Percentiles rank a stretch among this genome's conserved stretches.
These are phyloP conservation scores for Setomelanomma holmii DNA, from an alignment of 2,329 filamentous ascomycete species.

Conservation along the genomic window DNA sequence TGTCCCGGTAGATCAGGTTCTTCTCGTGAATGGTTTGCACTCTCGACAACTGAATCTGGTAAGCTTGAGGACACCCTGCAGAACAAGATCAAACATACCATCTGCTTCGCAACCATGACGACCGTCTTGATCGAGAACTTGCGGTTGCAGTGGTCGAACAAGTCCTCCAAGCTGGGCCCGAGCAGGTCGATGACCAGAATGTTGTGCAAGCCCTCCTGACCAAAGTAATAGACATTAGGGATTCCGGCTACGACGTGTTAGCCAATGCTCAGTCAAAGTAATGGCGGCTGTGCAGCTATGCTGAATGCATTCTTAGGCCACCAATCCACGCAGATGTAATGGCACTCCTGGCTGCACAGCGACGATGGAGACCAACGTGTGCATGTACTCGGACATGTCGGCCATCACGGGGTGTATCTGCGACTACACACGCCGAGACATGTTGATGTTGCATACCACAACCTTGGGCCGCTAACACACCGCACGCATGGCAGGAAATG, in stretches of 20 bases:
- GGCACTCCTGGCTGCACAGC: background rate
- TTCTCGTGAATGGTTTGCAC: conserved; percentile 97
- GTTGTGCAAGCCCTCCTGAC: conserved; percentile 97
- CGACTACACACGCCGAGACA: background rate
- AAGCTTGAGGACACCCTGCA: conserved; percentile 9
- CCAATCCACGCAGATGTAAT: background rate
- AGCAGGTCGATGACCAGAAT: conserved; percentile 97
- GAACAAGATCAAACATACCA: conserved; percentile 71
- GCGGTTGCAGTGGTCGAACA: conserved; percentile 96
- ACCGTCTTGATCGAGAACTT: conserved; percentile 97
- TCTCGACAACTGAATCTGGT: conserved; percentile 72
- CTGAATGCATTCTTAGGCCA: background rate
- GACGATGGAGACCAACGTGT: background rate
- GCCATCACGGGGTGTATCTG: no score
- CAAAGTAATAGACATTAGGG: conserved; percentile 99
- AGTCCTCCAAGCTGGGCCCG: conserved; percentile 91
- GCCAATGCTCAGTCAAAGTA: conserved; percentile 1
- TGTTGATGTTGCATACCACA: background rate
- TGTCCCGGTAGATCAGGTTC: conserved; percentile 98
- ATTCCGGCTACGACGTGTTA: conserved; percentile 75
- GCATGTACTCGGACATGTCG: no score
- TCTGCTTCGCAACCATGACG: conserved; percentile 99
- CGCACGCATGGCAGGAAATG: conserved; percentile 5
- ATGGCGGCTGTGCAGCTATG: background rate
- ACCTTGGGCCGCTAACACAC: background rate